Conservation (phyloP, 768 basidiomycete genomes). For the Austroboletus eburneus region DNA sequence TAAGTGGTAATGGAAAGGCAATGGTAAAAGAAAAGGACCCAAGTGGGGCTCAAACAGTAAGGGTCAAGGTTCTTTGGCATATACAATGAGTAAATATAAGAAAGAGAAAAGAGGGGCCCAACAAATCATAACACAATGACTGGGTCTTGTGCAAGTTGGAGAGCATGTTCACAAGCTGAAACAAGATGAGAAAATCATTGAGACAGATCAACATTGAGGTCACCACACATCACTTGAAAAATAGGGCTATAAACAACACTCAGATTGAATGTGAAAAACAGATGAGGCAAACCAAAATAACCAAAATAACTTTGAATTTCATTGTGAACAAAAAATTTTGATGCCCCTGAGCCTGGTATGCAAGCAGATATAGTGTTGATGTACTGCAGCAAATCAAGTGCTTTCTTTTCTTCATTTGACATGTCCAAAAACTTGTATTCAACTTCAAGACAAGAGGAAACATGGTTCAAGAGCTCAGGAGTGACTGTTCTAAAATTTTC, state of each 20-base stretch:
- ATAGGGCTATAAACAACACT: conserved; percentile 22
- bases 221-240: conserved; percentile 29
- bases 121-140: too few species aligned
- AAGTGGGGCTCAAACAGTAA: too few species aligned
- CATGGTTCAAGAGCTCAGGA: too few species aligned
- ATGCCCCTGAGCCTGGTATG: conserved; percentile 29
- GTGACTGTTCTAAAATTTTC: too few species aligned
- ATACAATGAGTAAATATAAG: too few species aligned
- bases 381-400: conserved; percentile 19
- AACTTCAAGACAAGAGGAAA: background rate
- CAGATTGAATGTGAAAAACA: conserved; percentile 28
- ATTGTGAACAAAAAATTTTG: conserved; percentile 22
- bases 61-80: too few species aligned
- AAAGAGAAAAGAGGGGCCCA: too few species aligned
- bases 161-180: conserved; percentile 13
- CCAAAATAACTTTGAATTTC: conserved; percentile 27
- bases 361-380: conserved; percentile 30
- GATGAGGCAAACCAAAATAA: conserved; percentile 26
- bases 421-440: background rate
- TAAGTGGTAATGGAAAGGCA: too few species aligned
- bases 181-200: conserved; percentile 19
- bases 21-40: too few species aligned
- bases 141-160: conserved; percentile 28
- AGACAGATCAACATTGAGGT: conserved; percentile 7
- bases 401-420: conserved; percentile 1